phyloP scores from a whole-genome alignment of 495 filamentous ascomycete species.

The Xylona heveae region DNA sequence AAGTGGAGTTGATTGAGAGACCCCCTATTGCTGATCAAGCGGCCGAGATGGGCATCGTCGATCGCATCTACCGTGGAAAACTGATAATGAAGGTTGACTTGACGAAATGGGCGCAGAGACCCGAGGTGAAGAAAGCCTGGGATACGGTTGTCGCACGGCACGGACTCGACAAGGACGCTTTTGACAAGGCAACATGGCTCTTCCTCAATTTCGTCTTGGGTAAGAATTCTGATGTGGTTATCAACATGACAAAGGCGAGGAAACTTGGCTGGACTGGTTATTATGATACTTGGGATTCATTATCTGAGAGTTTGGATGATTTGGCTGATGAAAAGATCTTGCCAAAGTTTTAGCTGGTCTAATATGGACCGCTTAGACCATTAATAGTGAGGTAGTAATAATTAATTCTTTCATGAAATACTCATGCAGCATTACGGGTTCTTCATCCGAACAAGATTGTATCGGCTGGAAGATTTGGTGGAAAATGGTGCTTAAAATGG shows the following conservation, averaged over 20 bases:
- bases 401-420: too few relatives aligned
- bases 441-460: too few relatives aligned
- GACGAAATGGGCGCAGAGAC: slow-evolving; percentile 24
- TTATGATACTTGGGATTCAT: slow-evolving; percentile 29
- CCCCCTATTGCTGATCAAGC: slow-evolving; percentile 23
- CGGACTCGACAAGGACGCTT: slow-evolving; percentile 5
- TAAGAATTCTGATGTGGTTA: slow-evolving; percentile 24
- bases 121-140: slow-evolving; percentile 30
- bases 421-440: too few relatives aligned
- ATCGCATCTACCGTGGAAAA: slow-evolving; percentile 11
- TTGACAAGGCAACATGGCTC: slow-evolving; percentile 32
- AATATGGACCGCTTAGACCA: too few relatives aligned
- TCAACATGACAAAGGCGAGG: slow-evolving; percentile 36
- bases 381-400: too few relatives aligned
- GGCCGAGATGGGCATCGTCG: slow-evolving; percentile 18
- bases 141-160: slow-evolving; percentile 21
- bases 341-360: slow-evolving; percentile 20
- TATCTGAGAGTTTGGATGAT: slow-evolving; percentile 24
- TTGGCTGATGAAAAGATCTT: slow-evolving; percentile 19
- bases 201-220: slow-evolving; percentile 30
- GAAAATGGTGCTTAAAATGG: too few relatives aligned
- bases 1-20: slow-evolving; percentile 12
- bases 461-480: too few relatives aligned
- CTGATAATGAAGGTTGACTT: slow-evolving; percentile 27
- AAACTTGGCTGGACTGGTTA: slow-evolving; percentile 26